Base-by-base conservation (phyloP, 2,329 filamentous ascomycete genomes). In the Hymenoscyphus infarciens region DNA sequence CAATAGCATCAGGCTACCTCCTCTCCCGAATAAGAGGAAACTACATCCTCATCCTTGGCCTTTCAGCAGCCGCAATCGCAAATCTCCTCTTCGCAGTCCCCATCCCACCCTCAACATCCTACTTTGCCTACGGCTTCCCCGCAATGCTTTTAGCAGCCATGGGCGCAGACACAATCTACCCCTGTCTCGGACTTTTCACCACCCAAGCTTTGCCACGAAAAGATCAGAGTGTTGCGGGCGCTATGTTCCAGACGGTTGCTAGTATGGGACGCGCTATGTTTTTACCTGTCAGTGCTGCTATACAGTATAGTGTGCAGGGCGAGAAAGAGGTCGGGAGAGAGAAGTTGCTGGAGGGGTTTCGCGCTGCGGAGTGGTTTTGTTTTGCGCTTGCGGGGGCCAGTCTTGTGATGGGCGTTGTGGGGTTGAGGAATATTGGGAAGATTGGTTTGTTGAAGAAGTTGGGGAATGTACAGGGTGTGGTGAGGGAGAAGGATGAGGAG, bases 141-240 rank as follows among this genome's bases (percentile, higher is more conserved):
- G 86, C 87, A 8, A 90, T 90, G 84, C 74, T 86, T 0, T 75
- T 91, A 3, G 81, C 82, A 6, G 86, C 89, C 8, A 77, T 88
- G 39, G 87, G 88, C 35, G 85, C 86, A 2, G 87, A 91, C 70
- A 87, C 85, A 0, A 79, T 87, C 0, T 89, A 85, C 79, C 87
- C 87, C 0, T 83, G 83, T 4, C 76, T 90, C 19, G 86, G 85
- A 0, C 79, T 91, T 0, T 89, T 88, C 71, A 87, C 84, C 0
- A 87, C 87, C 0, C 83, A 84, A 64, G 79, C 82, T 0, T 77
- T 91, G 0, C 83, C 87, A 0, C 76, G 78, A 0, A 82, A 85
- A 57, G 87, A 91, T 65, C 87, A 90, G 69, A 85, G 86, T 1
- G 74, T 90, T 0, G 87, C 87, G 0, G 88, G 87, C 0, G 88